Percentiles rank a stretch among this genome's conserved stretches.
Conservation (phyloP, 371 early-diverging fungal species). For the Mortierella sp. region DNA sequence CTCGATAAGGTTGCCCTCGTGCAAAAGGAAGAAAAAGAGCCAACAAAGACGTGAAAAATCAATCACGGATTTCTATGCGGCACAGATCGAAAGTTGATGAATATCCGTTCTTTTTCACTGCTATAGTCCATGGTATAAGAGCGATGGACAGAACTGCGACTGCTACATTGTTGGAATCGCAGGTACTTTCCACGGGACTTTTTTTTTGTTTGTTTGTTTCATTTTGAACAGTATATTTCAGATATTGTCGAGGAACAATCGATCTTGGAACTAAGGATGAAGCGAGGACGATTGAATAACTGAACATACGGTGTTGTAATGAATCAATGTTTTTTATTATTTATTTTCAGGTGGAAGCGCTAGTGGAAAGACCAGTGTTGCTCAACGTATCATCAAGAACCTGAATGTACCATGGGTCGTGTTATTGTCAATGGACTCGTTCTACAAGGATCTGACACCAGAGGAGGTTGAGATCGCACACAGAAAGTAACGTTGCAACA, state of each 20-base stretch:
- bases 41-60: no score
- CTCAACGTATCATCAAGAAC: slow-evolving; percentile 79
- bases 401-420: slow-evolving; percentile 89
- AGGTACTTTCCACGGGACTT: slow-evolving; percentile 57
- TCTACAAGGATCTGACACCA: slow-evolving; percentile 85
- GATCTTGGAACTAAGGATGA: no score
- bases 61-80: no score
- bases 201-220: slow-evolving; percentile 5
- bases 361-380: slow-evolving; percentile 87
- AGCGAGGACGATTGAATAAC: no score
- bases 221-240: no score
- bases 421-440: slow-evolving; percentile 94
- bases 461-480: slow-evolving; percentile 78
- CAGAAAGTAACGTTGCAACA: slow-evolving; percentile 65
- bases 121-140: slow-evolving; percentile 50
- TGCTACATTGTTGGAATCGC: slow-evolving; percentile 83
- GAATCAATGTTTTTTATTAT: no score
- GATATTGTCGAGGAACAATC: no score
- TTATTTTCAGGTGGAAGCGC: slow-evolving; percentile 90
- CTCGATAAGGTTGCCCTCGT: background rate
- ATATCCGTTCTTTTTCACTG: background rate
- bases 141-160: slow-evolving; percentile 73
- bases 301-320: no score
- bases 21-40: background rate
- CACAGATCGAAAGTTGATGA: background rate